Conservation (phyloP, 148 eudicot species). For the Chenopodium album region DNA sequence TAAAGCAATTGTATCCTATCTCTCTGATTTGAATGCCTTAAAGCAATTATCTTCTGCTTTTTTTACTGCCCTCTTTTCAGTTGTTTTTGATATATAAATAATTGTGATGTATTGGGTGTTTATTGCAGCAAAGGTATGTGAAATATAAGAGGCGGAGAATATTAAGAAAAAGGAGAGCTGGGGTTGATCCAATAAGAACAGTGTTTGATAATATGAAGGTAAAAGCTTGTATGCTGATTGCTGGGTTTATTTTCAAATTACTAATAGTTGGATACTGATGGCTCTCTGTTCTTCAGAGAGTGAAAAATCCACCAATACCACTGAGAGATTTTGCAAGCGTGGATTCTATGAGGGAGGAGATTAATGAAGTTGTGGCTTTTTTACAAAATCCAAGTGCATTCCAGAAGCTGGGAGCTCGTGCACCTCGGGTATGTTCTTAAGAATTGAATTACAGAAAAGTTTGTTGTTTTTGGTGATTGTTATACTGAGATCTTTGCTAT, state of each 20-base stretch:
- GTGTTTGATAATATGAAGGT: slow-evolving; percentile 97
- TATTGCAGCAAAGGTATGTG: slow-evolving; percentile 58
- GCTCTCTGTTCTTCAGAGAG: slow-evolving; percentile 47
- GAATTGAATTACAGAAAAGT: not conserved
- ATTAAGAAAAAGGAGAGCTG: slow-evolving; percentile 52
- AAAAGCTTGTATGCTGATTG: slow-evolving; percentile 8
- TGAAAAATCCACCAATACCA: slow-evolving; percentile 84
- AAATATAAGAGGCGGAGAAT: slow-evolving; percentile 36
- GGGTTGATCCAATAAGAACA: slow-evolving; percentile 76
- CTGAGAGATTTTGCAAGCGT: slow-evolving; percentile 80
- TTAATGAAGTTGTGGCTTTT: slow-evolving; percentile 89
- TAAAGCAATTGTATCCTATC: too few species aligned
- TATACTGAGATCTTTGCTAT: not conserved
- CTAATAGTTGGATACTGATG: not conserved
- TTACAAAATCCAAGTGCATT: slow-evolving; percentile 83
- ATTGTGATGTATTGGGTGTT: not conserved
- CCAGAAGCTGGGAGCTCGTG: slow-evolving; percentile 94
- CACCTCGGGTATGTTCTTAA: slow-evolving; percentile 73
- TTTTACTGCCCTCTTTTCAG: not conserved
- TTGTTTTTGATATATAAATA: not conserved
- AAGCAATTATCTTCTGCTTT: not conserved
- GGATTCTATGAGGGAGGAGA: slow-evolving; percentile 87
- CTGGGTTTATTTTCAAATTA: not conserved
- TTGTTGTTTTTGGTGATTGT: not conserved
- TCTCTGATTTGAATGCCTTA: not conserved